Base-by-base conservation (phyloP, 257 asterid species). In the Gentiana dahurica region DNA sequence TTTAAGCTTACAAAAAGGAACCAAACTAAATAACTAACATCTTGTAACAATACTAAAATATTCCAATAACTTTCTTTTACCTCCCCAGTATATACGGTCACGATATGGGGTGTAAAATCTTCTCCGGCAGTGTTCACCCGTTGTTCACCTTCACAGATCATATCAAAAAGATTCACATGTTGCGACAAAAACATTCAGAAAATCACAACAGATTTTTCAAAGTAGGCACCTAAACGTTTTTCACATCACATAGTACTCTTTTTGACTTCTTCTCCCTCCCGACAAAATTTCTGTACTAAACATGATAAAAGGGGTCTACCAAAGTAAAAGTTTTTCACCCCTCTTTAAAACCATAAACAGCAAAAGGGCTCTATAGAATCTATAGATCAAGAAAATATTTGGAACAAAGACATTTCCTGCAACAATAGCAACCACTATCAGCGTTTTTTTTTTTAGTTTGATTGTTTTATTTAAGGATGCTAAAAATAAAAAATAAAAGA, bases 51-150 rank as follows among this genome's bases (percentile, higher is more conserved):
- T 41, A 41, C 5, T 5, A 15, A 46, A 36, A 33, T 64, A 62
- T 64, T 56, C 70, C 60, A 55, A 2, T 36, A 2, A 35, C 4
- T 10, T 38, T 54, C 59, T 47, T 57, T 57, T 73, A 83, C 97
- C 94, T 89, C 95, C 79, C 97, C 97, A 5, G 97, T 57, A 58
- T 81, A 65, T 53, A 81, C 95, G 46, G 84, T 85, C 57, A 89
- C 85, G 55, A 89, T 86, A 60, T 89, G 95, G 6, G 97, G 94
- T 38, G 88, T 85, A 54, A 89, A 89, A 65, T 85, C 92, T 49
- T 80, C 81, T 47, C 95, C 95, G 13, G 97, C 97, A 2, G 97
- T 89, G 79, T 61, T 82, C 54, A 87, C 77, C 66, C 85, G 81
- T 68, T 83, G 61, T 58, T 89, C 94, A 61, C 97, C 97, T 85